Conservation (phyloP, 495 filamentous ascomycete genomes). For the Rhypophila decipiens region DNA sequence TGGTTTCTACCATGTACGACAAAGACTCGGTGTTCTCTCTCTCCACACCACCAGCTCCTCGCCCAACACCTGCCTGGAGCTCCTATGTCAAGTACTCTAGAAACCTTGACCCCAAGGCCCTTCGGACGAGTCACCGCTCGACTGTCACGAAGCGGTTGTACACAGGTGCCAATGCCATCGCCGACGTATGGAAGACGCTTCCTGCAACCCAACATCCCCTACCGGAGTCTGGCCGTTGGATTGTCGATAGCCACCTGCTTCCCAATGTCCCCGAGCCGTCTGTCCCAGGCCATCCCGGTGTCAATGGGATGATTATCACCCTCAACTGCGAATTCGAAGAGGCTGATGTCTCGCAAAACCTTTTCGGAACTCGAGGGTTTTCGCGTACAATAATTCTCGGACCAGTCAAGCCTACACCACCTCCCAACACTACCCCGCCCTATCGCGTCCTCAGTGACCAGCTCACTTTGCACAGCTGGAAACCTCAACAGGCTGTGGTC, state of each 20-base stretch:
- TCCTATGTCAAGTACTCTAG: conserved; percentile 72
- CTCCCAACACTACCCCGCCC: conserved; percentile 17
- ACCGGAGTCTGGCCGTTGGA: conserved; percentile 58
- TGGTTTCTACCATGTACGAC: conserved; percentile 70
- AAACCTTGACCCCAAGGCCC: too few species aligned
- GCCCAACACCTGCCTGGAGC: conserved; percentile 54
- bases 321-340: conserved; percentile 84
- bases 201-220: conserved; percentile 70
- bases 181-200: conserved; percentile 58
- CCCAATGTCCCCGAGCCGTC: conserved; percentile 64
- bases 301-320: conserved; percentile 68
- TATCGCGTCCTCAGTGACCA: conserved; percentile 78
- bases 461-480: conserved; percentile 54
- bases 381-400: conserved; percentile 80
- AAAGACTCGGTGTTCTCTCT: conserved; percentile 70
- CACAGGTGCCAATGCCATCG: conserved; percentile 59
- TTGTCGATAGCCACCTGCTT: conserved; percentile 75
- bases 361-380: conserved; percentile 63
- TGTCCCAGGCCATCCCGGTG: conserved; percentile 53
- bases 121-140: too few species aligned
- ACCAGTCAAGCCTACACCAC: conserved; percentile 53
- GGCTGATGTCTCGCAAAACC: conserved; percentile 44
- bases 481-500: conserved; percentile 19
- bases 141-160: conserved; percentile 65
- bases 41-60: conserved; percentile 55